Evolutionary conservation across 2,329 filamentous ascomycete genomes (phyloP).

Genomic region (Chaetomiaceae sp.): DNA sequence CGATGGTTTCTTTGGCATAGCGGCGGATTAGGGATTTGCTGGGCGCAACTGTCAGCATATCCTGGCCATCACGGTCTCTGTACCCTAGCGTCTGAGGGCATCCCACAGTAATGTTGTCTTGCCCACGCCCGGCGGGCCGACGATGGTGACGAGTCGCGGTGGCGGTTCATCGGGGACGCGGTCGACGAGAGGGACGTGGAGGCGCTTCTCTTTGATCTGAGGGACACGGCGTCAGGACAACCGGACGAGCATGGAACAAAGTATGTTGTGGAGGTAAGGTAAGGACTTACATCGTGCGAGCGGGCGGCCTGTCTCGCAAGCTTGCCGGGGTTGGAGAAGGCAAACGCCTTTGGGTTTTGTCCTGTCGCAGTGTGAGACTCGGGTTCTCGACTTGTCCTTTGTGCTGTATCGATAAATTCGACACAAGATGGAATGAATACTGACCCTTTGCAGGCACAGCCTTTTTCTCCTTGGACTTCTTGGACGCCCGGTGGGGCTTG

Average conservation of each 20-base stretch:
- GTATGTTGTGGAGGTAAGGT: too few relatives aligned
- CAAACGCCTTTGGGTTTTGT: conserved; percentile 85
- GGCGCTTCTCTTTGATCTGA: conserved; percentile 87
- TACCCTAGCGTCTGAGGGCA: background rate
- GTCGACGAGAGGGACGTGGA: conserved; percentile 96
- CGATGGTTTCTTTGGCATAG: conserved; percentile 93
- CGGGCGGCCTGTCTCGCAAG: conserved; percentile 69
- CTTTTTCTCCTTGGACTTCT: conserved; percentile 88
- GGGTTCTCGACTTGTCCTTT: background rate
- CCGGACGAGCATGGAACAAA: background rate
- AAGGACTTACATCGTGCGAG: conserved; percentile 58
- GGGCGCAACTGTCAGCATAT: conserved; percentile 17
- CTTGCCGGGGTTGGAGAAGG: conserved; percentile 75
- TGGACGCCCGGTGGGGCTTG: conserved; percentile 77
- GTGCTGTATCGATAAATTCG: background rate
- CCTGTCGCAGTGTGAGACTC: conserved; percentile 43
- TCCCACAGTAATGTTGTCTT: conserved; percentile 80
- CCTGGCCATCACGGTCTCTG: too few relatives aligned
- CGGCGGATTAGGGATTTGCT: conserved; percentile 82
- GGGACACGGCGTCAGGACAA: background rate
- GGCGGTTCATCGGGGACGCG: conserved; percentile 92
- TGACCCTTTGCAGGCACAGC: conserved; percentile 60
- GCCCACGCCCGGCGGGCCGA: conserved; percentile 89
- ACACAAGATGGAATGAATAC: background rate
- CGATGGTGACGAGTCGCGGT: conserved; percentile 86